Base-by-base conservation (phyloP, 75 land plant species). In the Sequoiadendron giganteum region DNA sequence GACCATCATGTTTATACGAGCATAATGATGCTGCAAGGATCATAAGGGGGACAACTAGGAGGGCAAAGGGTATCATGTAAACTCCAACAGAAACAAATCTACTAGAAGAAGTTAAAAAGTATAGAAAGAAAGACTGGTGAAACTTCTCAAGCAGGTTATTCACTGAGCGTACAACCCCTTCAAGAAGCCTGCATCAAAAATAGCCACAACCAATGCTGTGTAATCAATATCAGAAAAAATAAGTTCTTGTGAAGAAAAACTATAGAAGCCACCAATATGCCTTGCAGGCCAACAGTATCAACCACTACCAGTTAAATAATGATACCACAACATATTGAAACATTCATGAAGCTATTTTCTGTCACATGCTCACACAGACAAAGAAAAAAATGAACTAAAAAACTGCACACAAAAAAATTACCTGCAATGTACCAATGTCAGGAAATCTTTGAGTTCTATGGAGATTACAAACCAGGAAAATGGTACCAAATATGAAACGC, bases 141-240 rank as follows among this genome's bases (percentile, higher is more conserved):
- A 96, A 96, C 90, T 97, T 97, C 91, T 97, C 99, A 16, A 97
- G 97, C 78, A 97, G 92, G 87, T 97, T 97, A 89, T 97, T 97
- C 54, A 97, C 95, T 65, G 99, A 97, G 25, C 99, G 97, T 40
- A 97, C 87, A 39, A 94, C 94, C 85, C 98, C 99, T 94, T 97
- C 99, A 87, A 95, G 88, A 61, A 97, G 91, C 92, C 99, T 97
- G 97, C 92, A 91, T 19, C 15, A 11, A 82, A 36, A 82, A 82
- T 43, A 82, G 43, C 52, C 49, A 45, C 2, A 28, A 47, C 49
- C 49, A 25, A 47, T 47, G 25, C 32, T 30, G 36, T 39, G 75
- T 25, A 15, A 40, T 86, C 39, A 54, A 45, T 75, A 19, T 25
- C 81, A 86, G 83, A 72, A 77, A 55, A 56, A 56, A n/a, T 25